These are phyloP conservation scores for Pyricularia sp. DNA, from an alignment of 2,329 filamentous ascomycete species.

Conservation along the genomic window DNA sequence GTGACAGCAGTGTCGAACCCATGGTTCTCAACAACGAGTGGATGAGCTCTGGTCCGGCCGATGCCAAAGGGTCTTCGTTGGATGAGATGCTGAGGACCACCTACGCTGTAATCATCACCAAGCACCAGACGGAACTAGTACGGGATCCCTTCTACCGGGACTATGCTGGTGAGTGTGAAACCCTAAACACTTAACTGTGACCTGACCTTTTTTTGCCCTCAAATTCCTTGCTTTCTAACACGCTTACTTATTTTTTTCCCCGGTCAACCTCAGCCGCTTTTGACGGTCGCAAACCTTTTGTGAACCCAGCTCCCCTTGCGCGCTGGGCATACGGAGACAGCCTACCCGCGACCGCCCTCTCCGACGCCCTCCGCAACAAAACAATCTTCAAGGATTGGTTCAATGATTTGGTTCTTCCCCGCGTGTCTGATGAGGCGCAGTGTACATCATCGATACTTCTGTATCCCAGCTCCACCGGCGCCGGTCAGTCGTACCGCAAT, in stretches of 20 bases:
- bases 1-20: constrained; percentile 8
- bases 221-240: neutral
- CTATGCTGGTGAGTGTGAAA: constrained; percentile 18
- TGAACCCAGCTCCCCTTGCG: constrained; percentile 21
- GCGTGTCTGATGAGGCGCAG: constrained; percentile 20
- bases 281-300: constrained; percentile 21
- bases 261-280: constrained; percentile 11
- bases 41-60: constrained; percentile 13
- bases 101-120: constrained; percentile 23
- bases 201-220: neutral
- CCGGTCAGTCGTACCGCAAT: constrained; percentile 17
- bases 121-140: constrained; percentile 22
- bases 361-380: constrained; percentile 33
- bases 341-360: constrained; percentile 11
- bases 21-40: constrained; percentile 15
- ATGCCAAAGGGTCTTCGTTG: constrained; percentile 9
- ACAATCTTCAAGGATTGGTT: constrained; percentile 34
- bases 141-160: constrained; percentile 25
- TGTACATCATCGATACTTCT: constrained; percentile 37
- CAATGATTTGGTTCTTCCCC: constrained; percentile 27
- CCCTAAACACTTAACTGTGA: too few relatives aligned
- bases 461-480: constrained; percentile 24
- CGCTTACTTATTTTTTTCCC: neutral
- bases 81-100: constrained; percentile 17
- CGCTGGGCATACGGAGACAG: constrained; percentile 23